Evolutionary conservation across 129 eudicot species (phyloP), one percentile per base, ranked within the genome.

Genomic region (Heracleum sosnowskyi): DNA sequence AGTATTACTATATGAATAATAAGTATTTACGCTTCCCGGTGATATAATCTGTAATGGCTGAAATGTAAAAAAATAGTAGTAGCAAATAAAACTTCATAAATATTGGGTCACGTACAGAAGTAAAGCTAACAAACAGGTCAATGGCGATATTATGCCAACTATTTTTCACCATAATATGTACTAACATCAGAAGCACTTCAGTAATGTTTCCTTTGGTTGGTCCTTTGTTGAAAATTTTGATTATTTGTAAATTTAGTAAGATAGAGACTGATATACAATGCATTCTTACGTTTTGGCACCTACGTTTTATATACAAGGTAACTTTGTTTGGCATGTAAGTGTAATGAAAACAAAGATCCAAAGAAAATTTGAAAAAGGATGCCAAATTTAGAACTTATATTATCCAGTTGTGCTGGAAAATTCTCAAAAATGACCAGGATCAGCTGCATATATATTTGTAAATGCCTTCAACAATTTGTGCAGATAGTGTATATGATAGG

Each of bases 21-120:
- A n/a, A n/a, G n/a, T n/a, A 68, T 15, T 1, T 64, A 81, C 77
- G 49, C 78, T 79, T 80, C 47, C 89, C 60, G 82, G 86, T 47
- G 84, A 74, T 35, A 34, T 63, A 31, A 49, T 77, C 89, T 86
- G 79, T 82, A 33, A 79, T 39, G 34, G 49, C 66, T 57, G 55
- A n/a, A 62, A 72, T 45, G 31, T n/a, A 77, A 13, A 29, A 63
- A 63, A 55, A 63, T 2, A 51, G n/a, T 10, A 57, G 29, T n/a
- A 57, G 68, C 28, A n/a, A 60, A 57, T 24, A n/a, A 2, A 26
- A 8, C 34, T 29, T 64, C 71, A 22, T 12, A 69, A 18, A 22
- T 37, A 18, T 34, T 4, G 33, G 33, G 31, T 55, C 15, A 5
- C 2, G 64, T 37, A 16, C 46, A 36, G 40, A 18, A 36, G 45